Evolutionary conservation across 768 basidiomycete species (phyloP).

Genomic region (Trametes meyenii): DNA sequence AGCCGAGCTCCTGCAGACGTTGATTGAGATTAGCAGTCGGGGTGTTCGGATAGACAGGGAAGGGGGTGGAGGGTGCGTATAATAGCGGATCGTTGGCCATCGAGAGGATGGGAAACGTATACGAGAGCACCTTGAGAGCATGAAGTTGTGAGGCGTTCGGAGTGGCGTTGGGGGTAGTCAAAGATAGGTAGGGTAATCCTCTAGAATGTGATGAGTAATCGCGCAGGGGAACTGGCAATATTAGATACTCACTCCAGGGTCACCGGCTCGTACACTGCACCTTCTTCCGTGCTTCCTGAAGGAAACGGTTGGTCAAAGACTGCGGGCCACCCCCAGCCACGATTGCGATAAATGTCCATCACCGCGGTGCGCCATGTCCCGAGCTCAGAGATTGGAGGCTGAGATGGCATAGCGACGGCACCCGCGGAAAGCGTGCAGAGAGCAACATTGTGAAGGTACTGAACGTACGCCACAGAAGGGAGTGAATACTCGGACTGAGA

Average conservation of each 20-base stretch:
- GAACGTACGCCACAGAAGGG: conserved; percentile 6
- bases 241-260: conserved; percentile 34
- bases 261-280: conserved; percentile 39
- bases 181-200: conserved; percentile 55
- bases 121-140: conserved; percentile 63
- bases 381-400: conserved; percentile 9
- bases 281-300: conserved; percentile 24
- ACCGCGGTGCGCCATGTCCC: conserved; percentile 24
- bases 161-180: conserved; percentile 45
- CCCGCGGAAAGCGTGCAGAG: conserved; percentile 8
- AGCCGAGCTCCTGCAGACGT: conserved; percentile 65
- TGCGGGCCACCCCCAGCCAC: conserved; percentile 47
- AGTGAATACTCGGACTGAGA: conserved; percentile 3
- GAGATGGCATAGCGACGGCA: conserved; percentile 1
- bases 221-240: not conserved
- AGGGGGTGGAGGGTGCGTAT: conserved; percentile 25
- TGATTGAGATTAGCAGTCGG: conserved; percentile 50
- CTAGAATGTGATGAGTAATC: conserved; percentile 34
- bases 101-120: conserved; percentile 55
- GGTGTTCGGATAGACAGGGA: conserved; percentile 36
- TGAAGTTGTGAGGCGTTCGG: conserved; percentile 66
- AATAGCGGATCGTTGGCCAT: conserved; percentile 23
- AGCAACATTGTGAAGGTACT: conserved; percentile 12
- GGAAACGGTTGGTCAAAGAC: conserved; percentile 45
- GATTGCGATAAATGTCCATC: conserved; percentile 34